These are phyloP conservation scores for Ligustrum vulgare DNA, from an alignment of 257 asterid genomes.

Conservation along the genomic window DNA sequence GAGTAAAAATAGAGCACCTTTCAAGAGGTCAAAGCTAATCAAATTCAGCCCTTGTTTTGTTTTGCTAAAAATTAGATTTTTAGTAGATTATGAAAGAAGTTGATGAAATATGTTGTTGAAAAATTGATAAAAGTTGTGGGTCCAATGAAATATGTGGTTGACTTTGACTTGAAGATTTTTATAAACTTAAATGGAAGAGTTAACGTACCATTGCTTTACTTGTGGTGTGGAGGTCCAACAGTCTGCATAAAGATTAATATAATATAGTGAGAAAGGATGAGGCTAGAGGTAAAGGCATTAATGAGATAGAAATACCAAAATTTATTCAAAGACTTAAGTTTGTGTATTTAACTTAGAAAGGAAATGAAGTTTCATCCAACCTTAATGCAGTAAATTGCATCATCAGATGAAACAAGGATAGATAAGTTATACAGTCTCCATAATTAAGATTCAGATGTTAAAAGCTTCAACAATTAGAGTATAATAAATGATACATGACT, in stretches of 20 bases:
- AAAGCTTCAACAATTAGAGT: not conserved
- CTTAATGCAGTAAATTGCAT: not conserved
- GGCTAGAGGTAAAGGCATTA: conserved; percentile 10
- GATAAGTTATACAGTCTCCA: not conserved
- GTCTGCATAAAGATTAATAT: conserved; percentile 54
- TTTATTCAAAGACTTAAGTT: not conserved
- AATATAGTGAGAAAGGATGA: conserved; percentile 22
- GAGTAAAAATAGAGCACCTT: not conserved
- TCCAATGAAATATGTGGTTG: too few species aligned
- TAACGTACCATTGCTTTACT: conserved; percentile 69
- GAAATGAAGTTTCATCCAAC: conserved; percentile 1
- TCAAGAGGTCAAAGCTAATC: not conserved
- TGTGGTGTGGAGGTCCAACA: conserved; percentile 87
- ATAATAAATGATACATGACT: not conserved
- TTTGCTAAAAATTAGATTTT: too few species aligned
- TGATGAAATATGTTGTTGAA: too few species aligned
- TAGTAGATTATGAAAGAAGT: too few species aligned
- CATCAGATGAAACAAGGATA: too few species aligned
- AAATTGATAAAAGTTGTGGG: too few species aligned
- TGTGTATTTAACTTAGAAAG: not conserved
- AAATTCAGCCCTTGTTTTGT: not conserved
- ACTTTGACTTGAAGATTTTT: too few species aligned
- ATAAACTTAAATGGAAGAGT: conserved; percentile 16
- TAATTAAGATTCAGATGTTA: too few species aligned
- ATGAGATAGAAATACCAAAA: not conserved